Base-by-base conservation (phyloP, 805 yeast genomes). In the Kodamaea neixiangensis region DNA sequence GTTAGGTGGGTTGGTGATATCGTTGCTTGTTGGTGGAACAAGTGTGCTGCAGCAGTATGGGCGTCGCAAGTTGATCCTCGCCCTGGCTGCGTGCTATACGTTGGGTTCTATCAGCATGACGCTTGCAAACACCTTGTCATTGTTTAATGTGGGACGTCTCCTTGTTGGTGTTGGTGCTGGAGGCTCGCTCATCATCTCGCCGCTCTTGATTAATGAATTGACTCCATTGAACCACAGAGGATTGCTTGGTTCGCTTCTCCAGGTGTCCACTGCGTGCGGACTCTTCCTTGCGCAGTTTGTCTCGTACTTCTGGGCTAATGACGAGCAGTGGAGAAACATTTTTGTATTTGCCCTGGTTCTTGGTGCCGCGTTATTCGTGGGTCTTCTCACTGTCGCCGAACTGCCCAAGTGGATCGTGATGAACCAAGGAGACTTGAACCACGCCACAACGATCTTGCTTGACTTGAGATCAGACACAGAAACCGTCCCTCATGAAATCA, bases 391-490 rank as follows among this genome's bases (percentile, higher is more conserved):
- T 5, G 66, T 67, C 3, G 62, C 62, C 1, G 78, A 74, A 54
- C 68, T 74, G 20, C 78, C 78, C 2, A 73, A 73, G 56, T 74
- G 78, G 78, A 56, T 72, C 13, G 59, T 73, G n/a, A 53, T 67
- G 44, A 58, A 61, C 31, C 54, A 59, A 10, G 66, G 66, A 14
- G 71, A 72, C 47, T 59, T 65, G 1, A 18, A 50, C 13, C 48
- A 51, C 7, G 78, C 78, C 2, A 60, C 63, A 2, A 25, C 45
- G 2, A 65, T 72, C 20, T 58, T 73, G 33, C 58, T 55, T 19
- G 54, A 51, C 7, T 58, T 70, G 43, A 53, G 77, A 18, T 62
- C 74, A n/a, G 65, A 69, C 50, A 54, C 58, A 34, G 50, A 53
- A 5, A 65, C 72, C 6, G 65, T 70, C 6, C 52, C 51, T 6